Evolutionary conservation across 2,329 filamentous ascomycete genomes (phyloP).

Genomic region (Penicillium rolfsii): DNA sequence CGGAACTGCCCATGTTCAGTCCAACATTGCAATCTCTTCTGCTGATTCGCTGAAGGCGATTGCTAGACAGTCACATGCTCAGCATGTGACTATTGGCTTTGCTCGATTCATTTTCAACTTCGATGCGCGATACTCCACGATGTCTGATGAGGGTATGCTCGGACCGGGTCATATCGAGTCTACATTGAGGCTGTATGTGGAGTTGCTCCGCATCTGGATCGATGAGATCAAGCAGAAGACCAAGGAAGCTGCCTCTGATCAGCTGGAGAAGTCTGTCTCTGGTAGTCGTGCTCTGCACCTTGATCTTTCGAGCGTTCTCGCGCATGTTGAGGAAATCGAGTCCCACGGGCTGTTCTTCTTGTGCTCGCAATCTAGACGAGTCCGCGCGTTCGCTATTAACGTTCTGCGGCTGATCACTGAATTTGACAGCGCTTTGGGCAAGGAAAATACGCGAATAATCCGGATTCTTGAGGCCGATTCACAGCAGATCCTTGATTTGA

Average conservation of each 20-base stretch:
- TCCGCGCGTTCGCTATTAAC: slow-evolving; percentile 87
- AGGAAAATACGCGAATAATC: slow-evolving; percentile 80
- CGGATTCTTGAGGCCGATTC: slow-evolving; percentile 90
- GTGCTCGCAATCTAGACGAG: slow-evolving; percentile 89
- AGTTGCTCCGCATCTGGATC: slow-evolving; percentile 94
- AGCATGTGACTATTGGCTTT: slow-evolving; percentile 95
- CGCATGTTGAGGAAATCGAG: slow-evolving; percentile 94
- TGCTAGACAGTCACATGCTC: slow-evolving; percentile 86
- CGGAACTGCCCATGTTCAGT: slow-evolving; percentile 92
- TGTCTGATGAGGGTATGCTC: slow-evolving; percentile 96
- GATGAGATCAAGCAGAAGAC: slow-evolving; percentile 91
- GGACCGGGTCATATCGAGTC: slow-evolving; percentile 93
- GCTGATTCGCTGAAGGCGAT: slow-evolving; percentile 94
- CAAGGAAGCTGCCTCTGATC: slow-evolving; percentile 69
- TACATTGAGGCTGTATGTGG: slow-evolving; percentile 88
- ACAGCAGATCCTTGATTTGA: slow-evolving; percentile 84
- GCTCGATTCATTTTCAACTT: slow-evolving; percentile 98
- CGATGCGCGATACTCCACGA: slow-evolving; percentile 94
- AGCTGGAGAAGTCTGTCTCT: slow-evolving; percentile 63
- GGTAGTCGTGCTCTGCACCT: slow-evolving; percentile 76
- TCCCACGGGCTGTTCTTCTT: slow-evolving; percentile 96
- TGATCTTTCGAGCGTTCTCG: slow-evolving; percentile 84
- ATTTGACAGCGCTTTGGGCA: slow-evolving; percentile 86
- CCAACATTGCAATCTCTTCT: slow-evolving; percentile 88
- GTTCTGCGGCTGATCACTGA: slow-evolving; percentile 90